Percentiles rank a stretch among this genome's conserved stretches.
Conservation (phyloP, 73 alveolate genomes). For the Paramecium pentaurelia region DNA sequence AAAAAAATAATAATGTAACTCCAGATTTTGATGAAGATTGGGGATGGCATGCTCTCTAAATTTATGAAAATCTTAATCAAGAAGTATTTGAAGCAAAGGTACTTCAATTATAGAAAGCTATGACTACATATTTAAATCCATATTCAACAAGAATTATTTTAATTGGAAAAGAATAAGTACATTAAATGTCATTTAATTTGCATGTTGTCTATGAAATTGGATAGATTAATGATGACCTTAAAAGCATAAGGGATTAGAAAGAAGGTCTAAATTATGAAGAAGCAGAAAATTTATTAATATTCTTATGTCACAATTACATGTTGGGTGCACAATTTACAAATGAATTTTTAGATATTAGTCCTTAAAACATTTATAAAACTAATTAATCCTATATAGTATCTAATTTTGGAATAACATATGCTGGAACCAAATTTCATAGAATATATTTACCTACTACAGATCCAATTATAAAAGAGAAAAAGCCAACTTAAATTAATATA, state of each 20-base stretch:
- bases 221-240: background rate
- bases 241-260: background rate
- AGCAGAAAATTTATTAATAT: background rate
- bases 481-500: background rate
- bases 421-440: conserved; percentile 36
- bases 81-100: background rate
- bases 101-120: background rate
- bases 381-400: background rate
- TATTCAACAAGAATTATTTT: conserved; percentile 18
- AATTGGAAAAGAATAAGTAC: background rate
- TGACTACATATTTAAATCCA: background rate
- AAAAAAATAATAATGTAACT: background rate
- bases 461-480: background rate
- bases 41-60: background rate
- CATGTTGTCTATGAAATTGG: conserved; percentile 5
- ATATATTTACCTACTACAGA: background rate
- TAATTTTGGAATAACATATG: conserved; percentile 5
- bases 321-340: background rate
- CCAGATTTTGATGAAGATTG: background rate
- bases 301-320: background rate
- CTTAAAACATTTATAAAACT: background rate
- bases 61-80: background rate
- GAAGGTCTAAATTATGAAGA: background rate
- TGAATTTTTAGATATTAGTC: conserved; percentile 36
- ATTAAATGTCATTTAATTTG: background rate